phyloP scores from a whole-genome alignment of 805 yeast species.

The Candida sakaeoensis region DNA sequence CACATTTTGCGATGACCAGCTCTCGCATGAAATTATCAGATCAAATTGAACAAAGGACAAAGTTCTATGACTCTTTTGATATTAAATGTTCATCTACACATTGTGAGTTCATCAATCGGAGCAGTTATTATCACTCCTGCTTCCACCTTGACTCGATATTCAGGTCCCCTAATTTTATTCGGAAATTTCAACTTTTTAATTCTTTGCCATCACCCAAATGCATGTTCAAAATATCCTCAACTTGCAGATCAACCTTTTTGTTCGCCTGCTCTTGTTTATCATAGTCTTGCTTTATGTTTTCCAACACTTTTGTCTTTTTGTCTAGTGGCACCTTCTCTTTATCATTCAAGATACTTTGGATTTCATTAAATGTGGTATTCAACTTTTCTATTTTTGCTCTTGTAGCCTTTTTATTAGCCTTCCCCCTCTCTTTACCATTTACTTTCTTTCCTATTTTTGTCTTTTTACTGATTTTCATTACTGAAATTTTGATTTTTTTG shows the following conservation, averaged over 20 bases:
- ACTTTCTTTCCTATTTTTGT: slow-evolving; percentile 3
- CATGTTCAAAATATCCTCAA: slow-evolving; percentile 3
- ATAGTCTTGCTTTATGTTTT: slow-evolving; percentile 38
- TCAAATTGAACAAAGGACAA: no score
- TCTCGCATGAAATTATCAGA: no score
- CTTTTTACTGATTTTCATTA: not conserved
- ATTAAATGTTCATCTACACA: no score
- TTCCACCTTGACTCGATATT: no score
- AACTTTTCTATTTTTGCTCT: slow-evolving; percentile 31
- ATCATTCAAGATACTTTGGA: slow-evolving; percentile 14
- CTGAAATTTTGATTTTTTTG: not conserved
- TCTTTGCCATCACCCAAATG: not conserved
- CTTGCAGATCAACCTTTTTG: slow-evolving; percentile 2
- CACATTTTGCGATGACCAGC: no score
- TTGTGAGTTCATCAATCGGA: no score
- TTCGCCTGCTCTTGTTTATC: slow-evolving; percentile 28
- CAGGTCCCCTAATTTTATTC: no score
- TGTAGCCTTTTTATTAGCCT: slow-evolving; percentile 26
- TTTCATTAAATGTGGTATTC: slow-evolving; percentile 28
- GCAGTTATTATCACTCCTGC: no score
- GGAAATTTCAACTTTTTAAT: not conserved
- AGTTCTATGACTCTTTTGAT: no score
- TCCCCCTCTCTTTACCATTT: slow-evolving; percentile 12
- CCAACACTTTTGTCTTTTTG: slow-evolving; percentile 27
- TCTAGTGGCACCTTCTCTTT: not conserved